These are phyloP conservation scores for Nepenthes gracilis DNA, from an alignment of 148 eudicot species.

Conservation along the genomic window DNA sequence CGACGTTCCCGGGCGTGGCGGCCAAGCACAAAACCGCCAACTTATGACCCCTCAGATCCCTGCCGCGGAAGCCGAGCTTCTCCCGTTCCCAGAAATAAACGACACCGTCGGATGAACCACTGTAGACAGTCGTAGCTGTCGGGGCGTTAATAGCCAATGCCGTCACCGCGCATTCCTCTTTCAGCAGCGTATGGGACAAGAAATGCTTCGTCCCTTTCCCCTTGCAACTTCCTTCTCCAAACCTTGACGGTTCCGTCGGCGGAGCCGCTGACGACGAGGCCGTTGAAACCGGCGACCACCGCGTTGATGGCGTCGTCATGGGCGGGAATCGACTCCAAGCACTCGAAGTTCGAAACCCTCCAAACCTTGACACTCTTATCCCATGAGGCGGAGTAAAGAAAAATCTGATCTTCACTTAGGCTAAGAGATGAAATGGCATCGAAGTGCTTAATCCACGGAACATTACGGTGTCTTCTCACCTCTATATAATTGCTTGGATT, in stretches of 20 bases:
- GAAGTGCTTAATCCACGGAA: conserved; percentile 44
- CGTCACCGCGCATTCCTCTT: conserved; percentile 71
- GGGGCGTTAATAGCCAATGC: conserved; percentile 38
- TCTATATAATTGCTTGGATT: conserved; percentile 54
- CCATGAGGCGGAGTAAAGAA: conserved; percentile 66
- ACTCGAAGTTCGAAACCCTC: conserved; percentile 50
- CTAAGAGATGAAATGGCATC: conserved; percentile 70
- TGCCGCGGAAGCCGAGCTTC: conserved; percentile 19
- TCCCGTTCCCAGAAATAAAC: conserved; percentile 50
- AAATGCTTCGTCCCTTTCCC: conserved; percentile 67
- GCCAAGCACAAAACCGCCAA: conserved; percentile 58
- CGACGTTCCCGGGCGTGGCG: conserved; percentile 35
- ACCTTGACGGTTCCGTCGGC: conserved; percentile 65
- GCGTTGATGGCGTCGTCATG: conserved; percentile 80
- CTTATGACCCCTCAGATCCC: conserved; percentile 42
- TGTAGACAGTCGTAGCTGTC: conserved; percentile 25
- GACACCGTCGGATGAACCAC: conserved; percentile 65
- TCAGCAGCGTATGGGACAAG: conserved; percentile 45
- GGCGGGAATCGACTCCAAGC: conserved; percentile 54
- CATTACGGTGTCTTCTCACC: conserved; percentile 21
- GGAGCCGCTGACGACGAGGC: conserved; percentile 58
- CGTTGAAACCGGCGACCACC: conserved; percentile 55
- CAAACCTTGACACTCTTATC: conserved; percentile 62
- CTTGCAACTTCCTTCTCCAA: conserved; percentile 66
- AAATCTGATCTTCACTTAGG: conserved; percentile 46